A percentile compares a stretch with the other conserved stretches of the same genome.
Evolutionary conservation across 129 eudicot genomes (phyloP).

Genomic region (Artemisia argyi): DNA sequence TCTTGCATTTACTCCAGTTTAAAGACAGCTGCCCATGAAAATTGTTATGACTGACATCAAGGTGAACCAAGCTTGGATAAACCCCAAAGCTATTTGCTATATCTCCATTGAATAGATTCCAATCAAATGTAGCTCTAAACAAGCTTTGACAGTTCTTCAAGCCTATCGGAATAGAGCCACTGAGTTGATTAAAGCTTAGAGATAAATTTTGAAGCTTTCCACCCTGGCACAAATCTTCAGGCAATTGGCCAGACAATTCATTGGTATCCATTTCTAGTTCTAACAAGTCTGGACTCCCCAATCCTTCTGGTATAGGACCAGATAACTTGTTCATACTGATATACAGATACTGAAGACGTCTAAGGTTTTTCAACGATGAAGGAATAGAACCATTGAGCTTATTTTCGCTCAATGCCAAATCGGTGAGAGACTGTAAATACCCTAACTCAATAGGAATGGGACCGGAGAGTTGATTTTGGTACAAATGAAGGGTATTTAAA

Average conservation of each 20-base stretch:
- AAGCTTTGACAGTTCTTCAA: constrained; percentile 37
- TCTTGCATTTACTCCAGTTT: constrained; percentile 39
- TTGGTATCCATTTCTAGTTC: constrained; percentile 10
- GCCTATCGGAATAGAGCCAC: constrained; percentile 32
- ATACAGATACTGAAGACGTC: not conserved
- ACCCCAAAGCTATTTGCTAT: constrained; percentile 36
- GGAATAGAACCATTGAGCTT: constrained; percentile 11
- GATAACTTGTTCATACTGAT: not conserved
- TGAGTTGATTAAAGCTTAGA: constrained; percentile 21
- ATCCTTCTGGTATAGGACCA: constrained; percentile 25
- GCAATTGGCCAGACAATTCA: constrained; percentile 32
- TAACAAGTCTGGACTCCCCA: not conserved
- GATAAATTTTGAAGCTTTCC: constrained; percentile 28
- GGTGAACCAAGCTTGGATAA: constrained; percentile 29
- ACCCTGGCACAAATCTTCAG: constrained; percentile 30
- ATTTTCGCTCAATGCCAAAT: not conserved
- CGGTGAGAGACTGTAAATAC: not conserved
- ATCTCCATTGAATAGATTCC: constrained; percentile 32
- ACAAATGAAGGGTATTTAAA: not conserved
- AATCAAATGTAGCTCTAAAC: constrained; percentile 22
- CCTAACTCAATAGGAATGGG: constrained; percentile 15
- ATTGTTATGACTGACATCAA: constrained; percentile 29
- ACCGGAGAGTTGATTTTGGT: constrained; percentile 4
- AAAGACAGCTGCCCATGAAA: constrained; percentile 31
- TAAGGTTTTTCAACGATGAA: constrained; percentile 1